Conservation (phyloP, 495 filamentous ascomycete genomes). For the Clavariopsis aquatica region DNA sequence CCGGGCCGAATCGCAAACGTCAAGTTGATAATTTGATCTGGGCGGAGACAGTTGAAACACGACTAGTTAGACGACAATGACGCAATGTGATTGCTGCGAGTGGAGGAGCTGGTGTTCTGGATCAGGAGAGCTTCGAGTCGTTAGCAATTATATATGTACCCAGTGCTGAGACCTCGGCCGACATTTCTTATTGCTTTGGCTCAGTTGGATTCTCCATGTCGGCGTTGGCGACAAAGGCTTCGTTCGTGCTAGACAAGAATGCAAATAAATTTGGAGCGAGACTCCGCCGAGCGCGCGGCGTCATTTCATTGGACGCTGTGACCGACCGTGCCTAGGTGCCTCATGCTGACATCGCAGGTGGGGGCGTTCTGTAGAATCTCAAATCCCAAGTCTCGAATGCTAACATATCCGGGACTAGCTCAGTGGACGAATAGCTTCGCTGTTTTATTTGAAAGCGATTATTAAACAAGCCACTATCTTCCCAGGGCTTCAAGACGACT, state of each 20-base stretch:
- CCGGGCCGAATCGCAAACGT: not conserved
- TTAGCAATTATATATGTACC: not conserved
- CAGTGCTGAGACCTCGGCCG: not conserved
- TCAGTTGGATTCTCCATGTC: not conserved
- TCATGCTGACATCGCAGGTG: not conserved
- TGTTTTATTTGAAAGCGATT: not conserved
- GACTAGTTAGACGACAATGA: slow-evolving; percentile 17
- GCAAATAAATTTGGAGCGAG: not conserved
- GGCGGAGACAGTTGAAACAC: not conserved
- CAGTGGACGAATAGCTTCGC: not conserved
- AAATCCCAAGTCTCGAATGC: not conserved
- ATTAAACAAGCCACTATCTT: slow-evolving; percentile 5
- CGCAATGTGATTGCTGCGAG: not conserved
- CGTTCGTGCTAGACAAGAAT: not conserved
- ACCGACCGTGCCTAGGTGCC: not conserved
- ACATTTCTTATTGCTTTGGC: not conserved
- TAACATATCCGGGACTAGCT: not conserved
- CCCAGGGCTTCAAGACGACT: not conserved
- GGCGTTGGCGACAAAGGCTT: not conserved
- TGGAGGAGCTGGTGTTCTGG: not conserved
- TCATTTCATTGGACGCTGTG: not conserved
- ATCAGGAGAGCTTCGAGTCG: not conserved
- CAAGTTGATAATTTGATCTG: not conserved
- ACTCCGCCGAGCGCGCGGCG: not conserved
- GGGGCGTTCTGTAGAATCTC: not conserved